Evolutionary conservation across 2,329 filamentous ascomycete species (phyloP), one percentile per base, ranked within the genome.

Genomic region (Monilinia fructicola): DNA sequence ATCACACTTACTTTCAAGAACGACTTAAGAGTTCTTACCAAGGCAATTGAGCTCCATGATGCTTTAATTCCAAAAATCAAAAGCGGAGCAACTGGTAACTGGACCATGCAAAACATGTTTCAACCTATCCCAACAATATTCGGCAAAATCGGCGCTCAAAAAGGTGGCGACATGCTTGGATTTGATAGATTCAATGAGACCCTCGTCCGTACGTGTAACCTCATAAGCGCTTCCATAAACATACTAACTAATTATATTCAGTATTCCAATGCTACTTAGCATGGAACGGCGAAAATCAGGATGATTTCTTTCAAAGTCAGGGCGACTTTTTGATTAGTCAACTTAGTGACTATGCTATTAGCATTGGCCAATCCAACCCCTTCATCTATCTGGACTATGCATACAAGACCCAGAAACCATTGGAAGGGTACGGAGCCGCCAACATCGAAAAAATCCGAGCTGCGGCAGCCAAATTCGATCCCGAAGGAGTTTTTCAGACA

Each of bases 1-100:
- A 53, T 38, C 12, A 62, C 46, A 40, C 46, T 62, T 18, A 62
- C 46, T 18, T 62, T 62, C 31, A 62, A 53, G 59, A 62, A 62
- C 16, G 46, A 53, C 35, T 50, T 60, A 23, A 44, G 56, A n/a
- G 56, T 60, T 38, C 35, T 62, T 35, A 26, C 59, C n/a, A 53
- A 53, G 16, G 48, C 48, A 16, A 62, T 62, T 48, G 59, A 53
- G 28, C 59, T 62, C 18, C 59, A 63, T 28, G 28, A 48, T 16
- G 35, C 61, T 35, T 35, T 31, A 0, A 46, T 64, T 23, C 26
- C 35, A 11, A 48, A n/a, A 12, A 64, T 54, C 18, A 44, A 31
- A 5, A 31, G 21, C 40, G 10, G 23, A 2, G 10, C 61, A 6
- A 54, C 26, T 28, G 52, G 38, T 16, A 23, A 31, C 6, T 55